phyloP scores from a whole-genome alignment of 2,329 filamentous ascomycete species.

The Aspergillus intermedius region DNA sequence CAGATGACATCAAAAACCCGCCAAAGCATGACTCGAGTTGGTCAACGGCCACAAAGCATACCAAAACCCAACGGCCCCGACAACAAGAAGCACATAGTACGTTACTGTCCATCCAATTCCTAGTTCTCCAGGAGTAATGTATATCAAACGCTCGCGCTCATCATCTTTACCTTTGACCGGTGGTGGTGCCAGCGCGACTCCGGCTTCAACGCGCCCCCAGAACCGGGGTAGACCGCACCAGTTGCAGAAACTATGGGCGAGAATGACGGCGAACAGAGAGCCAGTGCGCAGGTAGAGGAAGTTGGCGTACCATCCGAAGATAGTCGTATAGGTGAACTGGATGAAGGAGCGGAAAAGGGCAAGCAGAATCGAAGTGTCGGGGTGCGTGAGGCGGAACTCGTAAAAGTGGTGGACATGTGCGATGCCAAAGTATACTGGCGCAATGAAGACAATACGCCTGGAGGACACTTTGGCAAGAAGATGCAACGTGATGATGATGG shows the following conservation, averaged over 20 bases:
- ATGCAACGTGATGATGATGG: slow-evolving; percentile 75
- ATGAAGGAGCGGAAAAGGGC: slow-evolving; percentile 67
- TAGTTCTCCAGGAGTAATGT: slow-evolving; percentile 23
- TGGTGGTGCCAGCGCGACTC: slow-evolving; percentile 31
- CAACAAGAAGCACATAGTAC: slow-evolving; percentile 73
- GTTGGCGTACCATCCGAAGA: slow-evolving; percentile 90
- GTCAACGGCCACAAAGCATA: slow-evolving; percentile 66
- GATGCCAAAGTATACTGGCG: slow-evolving; percentile 84
- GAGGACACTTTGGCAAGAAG: slow-evolving; percentile 59
- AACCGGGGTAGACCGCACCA: slow-evolving; percentile 80
- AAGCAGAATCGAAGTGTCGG: slow-evolving; percentile 56
- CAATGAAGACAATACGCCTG: slow-evolving; percentile 63
- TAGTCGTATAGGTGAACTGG: slow-evolving; percentile 81
- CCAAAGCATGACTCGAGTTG: slow-evolving; percentile 39
- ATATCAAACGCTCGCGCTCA: slow-evolving; percentile 13
- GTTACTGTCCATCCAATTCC: slow-evolving; percentile 60
- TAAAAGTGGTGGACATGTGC: slow-evolving; percentile 95
- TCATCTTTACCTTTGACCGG: slow-evolving; percentile 37
- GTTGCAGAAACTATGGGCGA: slow-evolving; percentile 86
- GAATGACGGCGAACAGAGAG: slow-evolving; percentile 66
- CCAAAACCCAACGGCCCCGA: slow-evolving; percentile 67
- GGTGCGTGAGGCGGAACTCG: slow-evolving; percentile 79
- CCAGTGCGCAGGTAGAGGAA: slow-evolving; percentile 84
- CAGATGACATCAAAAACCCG: slow-evolving; percentile 2
- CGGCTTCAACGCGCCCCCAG: slow-evolving; percentile 66